Conservation (phyloP, 1,284 basidiomycete species). For the Irpex sp. region DNA sequence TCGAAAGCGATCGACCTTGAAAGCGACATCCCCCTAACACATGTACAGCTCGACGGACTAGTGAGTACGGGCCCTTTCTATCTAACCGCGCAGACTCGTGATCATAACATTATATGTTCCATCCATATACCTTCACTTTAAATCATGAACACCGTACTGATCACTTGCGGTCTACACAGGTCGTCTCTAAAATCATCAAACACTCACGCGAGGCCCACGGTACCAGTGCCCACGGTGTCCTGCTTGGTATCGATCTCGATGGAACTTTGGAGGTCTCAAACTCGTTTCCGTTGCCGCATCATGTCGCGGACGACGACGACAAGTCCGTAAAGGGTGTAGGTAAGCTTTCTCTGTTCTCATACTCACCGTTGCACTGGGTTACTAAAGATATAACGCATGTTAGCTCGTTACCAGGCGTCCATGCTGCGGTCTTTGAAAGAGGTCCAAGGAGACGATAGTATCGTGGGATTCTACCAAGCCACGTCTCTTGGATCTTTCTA, state of each 20-base stretch:
- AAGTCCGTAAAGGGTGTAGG: slow-evolving; percentile 71
- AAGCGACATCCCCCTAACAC: slow-evolving; percentile 75
- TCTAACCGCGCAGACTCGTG: neutral
- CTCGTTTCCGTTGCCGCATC: slow-evolving; percentile 82
- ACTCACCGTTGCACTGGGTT: neutral
- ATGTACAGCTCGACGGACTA: slow-evolving; percentile 81
- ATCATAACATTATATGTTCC: neutral
- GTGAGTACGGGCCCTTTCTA: slow-evolving; percentile 42
- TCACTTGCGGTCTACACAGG: neutral
- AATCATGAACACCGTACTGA: neutral
- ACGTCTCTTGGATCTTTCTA: slow-evolving; percentile 91
- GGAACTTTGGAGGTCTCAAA: slow-evolving; percentile 91
- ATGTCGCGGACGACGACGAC: slow-evolving; percentile 71
- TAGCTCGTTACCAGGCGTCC: slow-evolving; percentile 79
- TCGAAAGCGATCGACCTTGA: slow-evolving; percentile 89
- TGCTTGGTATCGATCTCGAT: slow-evolving; percentile 91
- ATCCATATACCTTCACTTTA: neutral
- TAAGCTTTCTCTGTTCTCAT: slow-evolving; percentile 31
- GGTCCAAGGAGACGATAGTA: slow-evolving; percentile 91
- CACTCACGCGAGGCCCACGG: slow-evolving; percentile 69
- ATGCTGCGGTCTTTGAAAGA: slow-evolving; percentile 89
- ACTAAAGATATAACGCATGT: neutral
- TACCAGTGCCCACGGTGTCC: slow-evolving; percentile 74
- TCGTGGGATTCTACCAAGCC: slow-evolving; percentile 96
- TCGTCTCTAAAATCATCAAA: slow-evolving; percentile 66